These are phyloP conservation scores for Trichosporon asahii DNA, from an alignment of 1,284 basidiomycete species.

Conservation along the genomic window DNA sequence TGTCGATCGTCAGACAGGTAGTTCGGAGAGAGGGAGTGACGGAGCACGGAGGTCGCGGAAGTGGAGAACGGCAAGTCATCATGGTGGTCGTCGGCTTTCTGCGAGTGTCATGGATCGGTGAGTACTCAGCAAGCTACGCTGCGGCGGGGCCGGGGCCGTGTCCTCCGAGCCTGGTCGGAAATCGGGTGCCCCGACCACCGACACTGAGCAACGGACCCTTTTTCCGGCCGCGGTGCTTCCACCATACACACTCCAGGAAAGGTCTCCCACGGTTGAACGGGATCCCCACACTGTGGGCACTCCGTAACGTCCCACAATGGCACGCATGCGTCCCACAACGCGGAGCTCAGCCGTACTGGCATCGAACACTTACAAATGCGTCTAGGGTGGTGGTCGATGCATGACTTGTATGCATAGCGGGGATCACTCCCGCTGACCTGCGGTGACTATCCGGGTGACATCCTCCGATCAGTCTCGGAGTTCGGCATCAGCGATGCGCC, in stretches of 20 bases:
- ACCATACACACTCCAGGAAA: not conserved
- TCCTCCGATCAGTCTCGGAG: not conserved
- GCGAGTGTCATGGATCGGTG: not conserved
- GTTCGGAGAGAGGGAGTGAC: not conserved
- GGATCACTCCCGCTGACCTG: not conserved
- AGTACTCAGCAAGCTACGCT: too few species aligned
- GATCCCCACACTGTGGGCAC: not conserved
- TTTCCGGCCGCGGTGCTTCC: slow-evolving; percentile 2
- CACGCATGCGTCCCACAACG: not conserved
- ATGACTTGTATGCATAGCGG: too few species aligned
- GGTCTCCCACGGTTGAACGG: not conserved
- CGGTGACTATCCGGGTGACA: not conserved
- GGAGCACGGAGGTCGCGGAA: not conserved
- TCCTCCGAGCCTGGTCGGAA: not conserved
- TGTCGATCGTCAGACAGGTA: too few species aligned
- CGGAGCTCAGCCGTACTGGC: too few species aligned
- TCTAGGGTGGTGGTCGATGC: too few species aligned
- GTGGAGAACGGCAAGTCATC: not conserved
- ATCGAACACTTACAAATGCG: too few species aligned
- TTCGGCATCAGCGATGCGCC: not conserved
- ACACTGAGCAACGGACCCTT: not conserved
- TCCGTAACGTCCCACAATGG: not conserved
- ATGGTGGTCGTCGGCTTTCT: not conserved
- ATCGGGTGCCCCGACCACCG: slow-evolving; percentile 9
- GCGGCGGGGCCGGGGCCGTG: not conserved